Evolutionary conservation across 164 flowering plant species (phyloP), one percentile per base, ranked within the genome.

Genomic region (Vitis rotundifolia): DNA sequence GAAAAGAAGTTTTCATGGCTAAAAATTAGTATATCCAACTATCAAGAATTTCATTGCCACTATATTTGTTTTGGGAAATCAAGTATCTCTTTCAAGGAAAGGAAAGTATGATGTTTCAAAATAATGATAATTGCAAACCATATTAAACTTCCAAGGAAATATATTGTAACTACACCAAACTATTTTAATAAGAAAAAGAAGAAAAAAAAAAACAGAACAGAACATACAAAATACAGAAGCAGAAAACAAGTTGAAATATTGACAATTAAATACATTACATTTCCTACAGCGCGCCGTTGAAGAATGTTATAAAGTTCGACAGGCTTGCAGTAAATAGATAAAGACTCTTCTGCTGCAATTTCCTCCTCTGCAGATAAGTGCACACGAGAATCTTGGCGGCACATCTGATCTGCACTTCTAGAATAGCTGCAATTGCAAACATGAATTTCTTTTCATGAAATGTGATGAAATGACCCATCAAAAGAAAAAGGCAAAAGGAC

Each of bases 231-330:
- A 29, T 14, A 61, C 13, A 53, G 14, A 14, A 13, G 15, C n/a
- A 53, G 56, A 13, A 12, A 53, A 53, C 16, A 53, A 1, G 56
- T 53, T 5, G 56, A 53, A 53, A 53, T 53, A 53, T 53, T 53
- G 64, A 3, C 64, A 61, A 22, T 11, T 61, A 29, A 18, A 18
- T 28, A 2, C n/a, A 61, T 63, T 82, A 93, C 99, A 79, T 86
- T 90, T 72, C 73, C 77, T n/a, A 81, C 54, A 50, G 94, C 88
- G 14, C 99, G 98, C 18, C 98, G 91, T 66, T 91, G 94, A 68
- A 95, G 88, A 80, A 93, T 95, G 84, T 95, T 95, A 80, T 93
- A 95, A 31, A 95, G 83, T 75, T 95, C 99, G 29, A 95, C 97
- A 71, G 99, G 98, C 80, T 90, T 93, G 90, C 99, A 95, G 72